phyloP scores from a whole-genome alignment of 805 yeast species.

The Cyberlindnera maritima region DNA sequence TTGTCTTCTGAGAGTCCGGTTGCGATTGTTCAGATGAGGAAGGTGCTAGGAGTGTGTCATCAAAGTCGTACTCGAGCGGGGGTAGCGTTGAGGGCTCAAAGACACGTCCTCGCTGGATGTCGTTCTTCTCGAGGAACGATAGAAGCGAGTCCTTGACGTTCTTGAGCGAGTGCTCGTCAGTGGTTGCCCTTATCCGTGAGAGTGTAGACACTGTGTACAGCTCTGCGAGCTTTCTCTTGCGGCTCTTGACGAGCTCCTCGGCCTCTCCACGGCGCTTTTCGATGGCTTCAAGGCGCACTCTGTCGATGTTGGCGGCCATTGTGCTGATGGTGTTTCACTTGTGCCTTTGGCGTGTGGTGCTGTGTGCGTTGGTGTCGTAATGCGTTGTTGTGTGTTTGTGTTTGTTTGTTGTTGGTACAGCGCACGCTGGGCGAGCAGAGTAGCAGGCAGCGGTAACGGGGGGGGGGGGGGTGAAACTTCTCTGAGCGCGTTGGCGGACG shows the following conservation, averaged over 20 bases:
- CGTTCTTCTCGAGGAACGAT: conserved; percentile 50
- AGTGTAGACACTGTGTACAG: conserved; percentile 56
- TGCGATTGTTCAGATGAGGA: background rate
- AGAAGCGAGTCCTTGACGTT: conserved; percentile 38
- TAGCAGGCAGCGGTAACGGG: background rate
- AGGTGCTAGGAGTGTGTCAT: conserved; percentile 2
- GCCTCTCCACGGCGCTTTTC: conserved; percentile 39
- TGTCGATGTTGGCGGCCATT: conserved; percentile 19
- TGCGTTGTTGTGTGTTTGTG: background rate
- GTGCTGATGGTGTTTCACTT: background rate
- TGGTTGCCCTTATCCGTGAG: conserved; percentile 41
- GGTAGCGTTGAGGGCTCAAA: conserved; percentile 33
- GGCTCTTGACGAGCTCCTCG: conserved; percentile 40
- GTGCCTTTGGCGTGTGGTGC: background rate
- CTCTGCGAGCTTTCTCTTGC: conserved; percentile 60
- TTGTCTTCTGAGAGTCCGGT: background rate
- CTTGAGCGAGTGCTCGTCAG: conserved; percentile 36
- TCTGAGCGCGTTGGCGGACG: background rate
- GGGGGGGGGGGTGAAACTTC: background rate
- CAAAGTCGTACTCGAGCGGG: conserved; percentile 9
- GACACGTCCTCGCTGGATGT: conserved; percentile 44
- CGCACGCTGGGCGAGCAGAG: background rate
- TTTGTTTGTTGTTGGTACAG: conserved; percentile 3
- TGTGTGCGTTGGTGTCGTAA: background rate
- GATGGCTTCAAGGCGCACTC: conserved; percentile 42